Percentiles rank a stretch among this genome's conserved stretches.
phyloP scores from a whole-genome alignment of 2,329 filamentous ascomycete species.

The Ophiostoma montium region DNA sequence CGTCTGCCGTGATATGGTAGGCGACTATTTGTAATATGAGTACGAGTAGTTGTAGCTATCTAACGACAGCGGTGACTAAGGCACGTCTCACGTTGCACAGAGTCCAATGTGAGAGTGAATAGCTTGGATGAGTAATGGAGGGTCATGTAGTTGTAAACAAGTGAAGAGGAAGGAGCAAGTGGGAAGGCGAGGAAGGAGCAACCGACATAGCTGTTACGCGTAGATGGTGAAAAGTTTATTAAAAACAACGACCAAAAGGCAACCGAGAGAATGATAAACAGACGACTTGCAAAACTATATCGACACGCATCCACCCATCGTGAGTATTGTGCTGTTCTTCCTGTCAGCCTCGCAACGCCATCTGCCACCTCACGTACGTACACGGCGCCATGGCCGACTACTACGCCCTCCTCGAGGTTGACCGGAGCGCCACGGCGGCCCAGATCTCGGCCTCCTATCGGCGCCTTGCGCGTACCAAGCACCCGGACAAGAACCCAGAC shows the following conservation, averaged over 20 bases:
- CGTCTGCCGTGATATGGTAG: no score
- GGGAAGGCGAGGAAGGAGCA: background rate
- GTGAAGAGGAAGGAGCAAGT: background rate
- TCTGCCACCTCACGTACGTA: background rate
- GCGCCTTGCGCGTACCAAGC: slow-evolving; percentile 14
- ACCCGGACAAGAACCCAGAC: slow-evolving; percentile 16
- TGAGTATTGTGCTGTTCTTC: no score
- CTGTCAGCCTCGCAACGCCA: background rate
- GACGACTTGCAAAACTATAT: no score
- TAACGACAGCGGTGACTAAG: no score
- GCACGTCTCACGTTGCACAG: no score
- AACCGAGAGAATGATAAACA: background rate
- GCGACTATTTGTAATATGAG: no score
- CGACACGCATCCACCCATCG: no score
- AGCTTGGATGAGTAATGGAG: background rate
- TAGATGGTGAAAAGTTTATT: background rate
- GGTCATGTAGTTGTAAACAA: background rate
- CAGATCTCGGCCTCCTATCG: slow-evolving; percentile 14
- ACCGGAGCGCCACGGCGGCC: slow-evolving; percentile 5
- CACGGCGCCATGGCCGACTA: slow-evolving; percentile 9
- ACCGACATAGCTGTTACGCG: background rate
- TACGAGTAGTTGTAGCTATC: no score
- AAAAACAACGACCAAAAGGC: background rate
- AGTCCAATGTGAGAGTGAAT: no score
- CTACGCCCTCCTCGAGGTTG: slow-evolving; percentile 15